Evolutionary conservation across 352 stramenopile genomes (phyloP), one percentile per base, ranked within the genome.

Genomic region (Pythium guiyangense): DNA sequence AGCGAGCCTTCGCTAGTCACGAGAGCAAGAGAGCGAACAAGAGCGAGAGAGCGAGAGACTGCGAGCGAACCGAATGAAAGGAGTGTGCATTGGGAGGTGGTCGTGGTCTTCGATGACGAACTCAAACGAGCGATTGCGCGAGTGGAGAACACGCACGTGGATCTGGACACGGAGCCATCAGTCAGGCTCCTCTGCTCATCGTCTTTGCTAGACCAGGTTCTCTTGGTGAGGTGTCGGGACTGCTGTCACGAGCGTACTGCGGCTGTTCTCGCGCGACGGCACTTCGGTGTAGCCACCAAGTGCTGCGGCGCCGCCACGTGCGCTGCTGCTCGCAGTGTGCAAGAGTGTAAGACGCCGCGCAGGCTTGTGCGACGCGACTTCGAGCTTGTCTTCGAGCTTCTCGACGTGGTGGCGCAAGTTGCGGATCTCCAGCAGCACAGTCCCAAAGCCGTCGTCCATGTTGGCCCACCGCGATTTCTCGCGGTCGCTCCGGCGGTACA

Each of bases 381-480:
- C 63, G 39, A 81, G 71, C 49, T 81, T 81, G 39, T 76, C 69
- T 26, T 81, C 71, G 18, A 81, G 60, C 45, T 76, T 67, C 39
- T 78, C 61, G 25, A 80, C 71, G 51, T 75, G 71, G 52, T 79
- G 71, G 20, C 71, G 67, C 47, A 79, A 49, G 48, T 79, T 75
- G 17, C 71, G 64, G 40, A 79, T 71, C 65, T 79, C 71, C 14
- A 77, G 60, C 3, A 79, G 57, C 43, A 79, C 65, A 17, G 50
- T 51, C 25, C 48, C 63, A 42, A 79, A 79, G 46, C 71, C 65
- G 50, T 79, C 71, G n/a, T 61, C 45, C 34, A 79, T 69, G 48
- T 51, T 57, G 14, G 57, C 43, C 71, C 67, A 79, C 6, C 62
- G 65, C 22, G 52, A 54, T 26, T 52, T 49, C 29, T 63, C 55